phyloP scores from a whole-genome alignment of 139 green algal genomes.

The Tetradesmus obliquus region DNA sequence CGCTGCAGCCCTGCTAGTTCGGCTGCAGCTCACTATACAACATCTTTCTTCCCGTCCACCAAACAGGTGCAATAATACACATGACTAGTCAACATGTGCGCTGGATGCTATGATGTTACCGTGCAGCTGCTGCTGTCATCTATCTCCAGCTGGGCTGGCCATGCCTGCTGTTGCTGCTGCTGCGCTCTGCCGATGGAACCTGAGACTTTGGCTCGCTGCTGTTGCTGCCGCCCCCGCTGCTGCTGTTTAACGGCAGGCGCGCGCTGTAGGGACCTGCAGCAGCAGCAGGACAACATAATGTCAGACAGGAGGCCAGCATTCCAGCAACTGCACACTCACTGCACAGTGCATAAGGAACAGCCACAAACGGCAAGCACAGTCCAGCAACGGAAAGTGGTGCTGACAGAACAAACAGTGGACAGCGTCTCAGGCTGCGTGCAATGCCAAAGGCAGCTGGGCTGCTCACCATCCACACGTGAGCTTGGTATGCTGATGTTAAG shows the following conservation, averaged over 20 bases:
- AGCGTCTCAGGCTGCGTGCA: not conserved
- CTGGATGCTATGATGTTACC: no score
- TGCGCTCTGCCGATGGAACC: not conserved
- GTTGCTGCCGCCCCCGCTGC: not conserved
- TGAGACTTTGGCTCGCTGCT: not conserved
- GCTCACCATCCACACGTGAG: not conserved
- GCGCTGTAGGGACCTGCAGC: slow-evolving; percentile 11
- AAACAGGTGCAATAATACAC: not conserved
- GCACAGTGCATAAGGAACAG: no score
- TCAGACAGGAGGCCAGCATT: no score
- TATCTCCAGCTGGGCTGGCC: not conserved
- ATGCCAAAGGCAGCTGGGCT: not conserved
- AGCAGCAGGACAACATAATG: not conserved
- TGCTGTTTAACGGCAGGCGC: not conserved
- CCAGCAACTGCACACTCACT: no score
- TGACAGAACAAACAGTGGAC: not conserved
- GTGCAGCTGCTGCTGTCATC: no score
- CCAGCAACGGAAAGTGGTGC: no score
- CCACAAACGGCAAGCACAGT: no score
- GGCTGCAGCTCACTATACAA: not conserved
- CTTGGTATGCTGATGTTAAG: not conserved
- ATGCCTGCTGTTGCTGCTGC: not conserved
- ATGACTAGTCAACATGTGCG: no score
- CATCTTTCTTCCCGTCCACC: not conserved
- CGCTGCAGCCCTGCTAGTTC: not conserved